Evolutionary conservation across 2,329 filamentous ascomycete genomes (phyloP), one percentile per base, ranked within the genome.

Genomic region (Fusarium sp.): DNA sequence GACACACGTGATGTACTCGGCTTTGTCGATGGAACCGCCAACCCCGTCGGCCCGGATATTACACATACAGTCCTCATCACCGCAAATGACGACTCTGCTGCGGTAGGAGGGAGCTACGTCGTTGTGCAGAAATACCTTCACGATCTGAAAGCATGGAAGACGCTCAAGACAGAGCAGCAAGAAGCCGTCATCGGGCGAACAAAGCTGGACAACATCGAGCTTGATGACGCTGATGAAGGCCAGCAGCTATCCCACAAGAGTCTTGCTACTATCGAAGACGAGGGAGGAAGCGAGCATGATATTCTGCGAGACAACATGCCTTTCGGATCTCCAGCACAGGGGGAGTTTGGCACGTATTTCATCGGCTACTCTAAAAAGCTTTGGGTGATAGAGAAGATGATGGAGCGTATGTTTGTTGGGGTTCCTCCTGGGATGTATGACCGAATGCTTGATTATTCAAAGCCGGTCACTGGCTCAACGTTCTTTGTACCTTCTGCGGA

Each of bases 291-390:
- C 9, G 86, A 88, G 73, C 76, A 84, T 63, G 81, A 80, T 35
- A 86, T 88, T 40, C 75, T 88, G 4, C 79, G 86, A 0, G 86
- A 88, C 58, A 89, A 88, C 63, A 88, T 88, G 86, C 86, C 86
- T 0, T 88, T 88, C 73, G 86, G 86, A 0, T 83, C 82, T 0
- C 85, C 86, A 0, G 83, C 80, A 0, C 72, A 78, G 0, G 81
- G 79, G 0, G 80, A 87, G 70, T 87, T 83, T 60, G 86, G 86
- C 2, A 88, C 86, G 0, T 88, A 88, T 73, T 88, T 87, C 54
- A 86, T 87, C 50, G 85, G 84, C 0, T 87, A 87, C 70, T 83
- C 84, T 3, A 77, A 78, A 24, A 77, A 79, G 13, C 70, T 88
- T 11, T 88, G 85, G 85, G 86, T 88, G 0, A 82, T 85, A 51